Percentiles rank a stretch among this genome's conserved stretches.
These are phyloP conservation scores for Wickerhamomyces alni DNA, from an alignment of 805 yeast species.

Conservation along the genomic window DNA sequence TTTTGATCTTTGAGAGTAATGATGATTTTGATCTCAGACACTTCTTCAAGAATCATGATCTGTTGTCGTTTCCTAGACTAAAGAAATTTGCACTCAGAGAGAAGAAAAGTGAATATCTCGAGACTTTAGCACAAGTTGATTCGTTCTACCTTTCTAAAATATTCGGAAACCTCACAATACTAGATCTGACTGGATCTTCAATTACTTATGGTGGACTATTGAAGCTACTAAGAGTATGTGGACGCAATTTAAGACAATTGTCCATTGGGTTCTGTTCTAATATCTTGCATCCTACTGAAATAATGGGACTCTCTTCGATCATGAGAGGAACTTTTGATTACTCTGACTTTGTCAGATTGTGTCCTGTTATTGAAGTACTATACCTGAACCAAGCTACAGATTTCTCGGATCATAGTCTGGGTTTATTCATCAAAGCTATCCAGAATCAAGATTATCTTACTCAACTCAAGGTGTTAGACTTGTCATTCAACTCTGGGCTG, in stretches of 20 bases:
- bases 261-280: conserved; percentile 20
- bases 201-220: conserved; percentile 18
- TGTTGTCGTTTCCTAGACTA: conserved; percentile 8
- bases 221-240: conserved; percentile 12
- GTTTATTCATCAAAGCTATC: conserved; percentile 10
- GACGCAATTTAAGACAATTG: conserved; percentile 7
- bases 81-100: conserved; percentile 16
- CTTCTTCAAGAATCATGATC: conserved; percentile 14
- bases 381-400: conserved; percentile 20
- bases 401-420: conserved; percentile 18
- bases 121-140: conserved; percentile 11
- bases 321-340: conserved; percentile 14
- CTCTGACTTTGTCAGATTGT: conserved; percentile 12
- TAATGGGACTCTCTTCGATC: not conserved
- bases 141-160: conserved; percentile 8
- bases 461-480: conserved; percentile 12
- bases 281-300: conserved; percentile 2
- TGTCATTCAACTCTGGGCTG: conserved; percentile 17
- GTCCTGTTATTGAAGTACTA: conserved; percentile 13
- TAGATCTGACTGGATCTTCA: conserved; percentile 21
- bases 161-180: conserved; percentile 8
- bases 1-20: conserved; percentile 19
- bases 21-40: conserved; percentile 12
- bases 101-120: conserved; percentile 11
- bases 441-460: not conserved